Evolutionary conservation across 768 basidiomycete species (phyloP).

Genomic region (Gelatoporia subvermispora): DNA sequence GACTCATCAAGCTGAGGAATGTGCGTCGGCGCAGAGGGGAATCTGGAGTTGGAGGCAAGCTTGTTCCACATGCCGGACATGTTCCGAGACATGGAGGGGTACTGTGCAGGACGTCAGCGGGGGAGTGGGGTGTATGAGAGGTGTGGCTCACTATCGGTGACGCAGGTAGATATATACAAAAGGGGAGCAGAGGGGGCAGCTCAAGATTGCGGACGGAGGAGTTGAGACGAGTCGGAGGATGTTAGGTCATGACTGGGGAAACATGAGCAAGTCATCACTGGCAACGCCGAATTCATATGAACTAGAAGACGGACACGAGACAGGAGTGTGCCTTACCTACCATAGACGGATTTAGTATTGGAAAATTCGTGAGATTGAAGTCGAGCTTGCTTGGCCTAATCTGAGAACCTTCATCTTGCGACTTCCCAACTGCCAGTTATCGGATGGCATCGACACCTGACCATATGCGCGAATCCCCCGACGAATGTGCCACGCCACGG

Average conservation of each 20-base stretch:
- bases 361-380: constrained; percentile 9
- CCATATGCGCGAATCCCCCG: constrained; percentile 9
- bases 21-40: constrained; percentile 7
- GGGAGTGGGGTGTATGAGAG: constrained; percentile 1
- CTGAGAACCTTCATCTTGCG: constrained; percentile 6
- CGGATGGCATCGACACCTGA: constrained; percentile 13
- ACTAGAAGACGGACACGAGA: constrained; percentile 17
- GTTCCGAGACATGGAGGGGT: constrained; percentile 5
- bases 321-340: constrained; percentile 20
- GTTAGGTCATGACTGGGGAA: constrained; percentile 18
- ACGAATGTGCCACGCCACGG: constrained; percentile 3
- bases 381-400: constrained; percentile 10
- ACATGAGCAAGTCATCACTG: constrained; percentile 15
- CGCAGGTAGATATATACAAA: constrained; percentile 1
- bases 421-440: constrained; percentile 13
- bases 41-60: constrained; percentile 1
- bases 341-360: constrained; percentile 13
- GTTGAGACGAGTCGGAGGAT: constrained; percentile 13
- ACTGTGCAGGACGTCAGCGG: constrained; percentile 5
- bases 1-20: background rate
- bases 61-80: constrained; percentile 4
- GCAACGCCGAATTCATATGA: constrained; percentile 18
- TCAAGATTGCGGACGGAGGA: constrained; percentile 14
- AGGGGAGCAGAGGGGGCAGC: constrained; percentile 5
- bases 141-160: background rate